Evolutionary conservation across 495 filamentous ascomycete genomes (phyloP), one percentile per base, ranked within the genome.

Genomic region (Tuber brumale): DNA sequence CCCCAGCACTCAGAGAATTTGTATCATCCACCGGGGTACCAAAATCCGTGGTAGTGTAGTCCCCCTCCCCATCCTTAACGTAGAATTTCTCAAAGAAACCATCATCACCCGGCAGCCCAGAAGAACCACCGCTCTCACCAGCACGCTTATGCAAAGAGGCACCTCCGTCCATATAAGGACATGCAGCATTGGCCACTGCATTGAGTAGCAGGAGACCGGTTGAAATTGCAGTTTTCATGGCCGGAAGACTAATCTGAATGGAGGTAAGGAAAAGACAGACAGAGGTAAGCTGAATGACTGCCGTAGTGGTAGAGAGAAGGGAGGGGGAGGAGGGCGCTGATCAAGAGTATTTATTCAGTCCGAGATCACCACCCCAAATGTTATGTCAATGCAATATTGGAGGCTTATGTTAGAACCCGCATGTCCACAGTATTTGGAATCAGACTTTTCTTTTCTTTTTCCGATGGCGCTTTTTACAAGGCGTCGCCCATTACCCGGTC

Each of bases 1-100:
- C 86, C 0, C 92, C 92, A 70, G 89, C 92, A 78, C 87, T 92
- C 71, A 95, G 84, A 79, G 91, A 92, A 79, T 87, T 85, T 78
- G 90, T 89, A 70, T 94, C 92, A 46, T 85, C 86, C 71, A 94
- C 91, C 0, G 91, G 92, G 18, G 90, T 91, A n/a, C 92, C 92
- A 23, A 89, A 89, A 82, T 94, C 92, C 70, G 89, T 89, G 0
- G 92, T 93, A 80, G 93, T 84, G 83, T 84, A 92, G 7, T 84
- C 84, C 76, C 88, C 84, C 69, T 85, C 86, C 14, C 57, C 57
- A 84, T 94, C 92, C 71, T 92, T 86, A 45, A 93, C 84, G 73
- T 89, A 88, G 81, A 88, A 90, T 61, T 88, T 84, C 27, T 87
- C 86, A 37, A 91, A 81, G 77, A 88, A 89, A 12, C 81, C 81